Evolutionary conservation across 75 land plant genomes (phyloP), one percentile per base, ranked within the genome.

Genomic region (Cupressus sempervirens): DNA sequence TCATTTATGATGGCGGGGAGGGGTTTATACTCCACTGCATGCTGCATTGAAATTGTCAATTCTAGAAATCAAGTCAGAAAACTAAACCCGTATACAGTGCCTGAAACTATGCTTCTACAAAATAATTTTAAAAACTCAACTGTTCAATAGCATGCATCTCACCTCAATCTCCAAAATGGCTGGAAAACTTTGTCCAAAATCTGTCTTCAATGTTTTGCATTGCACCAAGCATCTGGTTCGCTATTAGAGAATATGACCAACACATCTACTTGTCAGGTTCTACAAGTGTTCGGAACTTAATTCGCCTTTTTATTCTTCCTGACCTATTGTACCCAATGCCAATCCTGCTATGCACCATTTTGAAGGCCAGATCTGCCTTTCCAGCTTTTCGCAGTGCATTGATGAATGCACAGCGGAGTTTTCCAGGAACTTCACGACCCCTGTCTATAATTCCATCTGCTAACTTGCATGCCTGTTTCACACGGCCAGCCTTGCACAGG

Each of bases 371-470:
- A 23, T 92, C 92, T 46, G 89, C 83, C 88, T 93, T 92, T 7
- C 93, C 95, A n/a, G 95, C 90, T 81, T 92, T 93, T 77, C 93
- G 86, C 80, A 93, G 83, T 18, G 95, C 91, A 91, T 93, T 93
- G 26, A 93, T 88, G 74, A 92, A 81, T 53, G 89, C n/a, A 50
- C 91, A 91, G 23, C 95, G 90, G 23, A 92, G 86, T 83, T 85
- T 91, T 67, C 91, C 93, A 58, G 95, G 95, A 81, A 92, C 88
- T 86, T 93, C 95, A 40, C 95, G 87, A 12, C 90, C 95, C 84
- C 91, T 87, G 67, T 91, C 93, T 34, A 93, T 89, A 85, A 93
- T 88, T 12, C 89, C 91, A 91, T 93, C 95, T 62, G 95, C 95
- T 77, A 93, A 88, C 84, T 89, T 92, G 79, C 95, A 93, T 75